Conservation (phyloP, 495 filamentous ascomycete species). For the Tuber microsphaerosporum region DNA sequence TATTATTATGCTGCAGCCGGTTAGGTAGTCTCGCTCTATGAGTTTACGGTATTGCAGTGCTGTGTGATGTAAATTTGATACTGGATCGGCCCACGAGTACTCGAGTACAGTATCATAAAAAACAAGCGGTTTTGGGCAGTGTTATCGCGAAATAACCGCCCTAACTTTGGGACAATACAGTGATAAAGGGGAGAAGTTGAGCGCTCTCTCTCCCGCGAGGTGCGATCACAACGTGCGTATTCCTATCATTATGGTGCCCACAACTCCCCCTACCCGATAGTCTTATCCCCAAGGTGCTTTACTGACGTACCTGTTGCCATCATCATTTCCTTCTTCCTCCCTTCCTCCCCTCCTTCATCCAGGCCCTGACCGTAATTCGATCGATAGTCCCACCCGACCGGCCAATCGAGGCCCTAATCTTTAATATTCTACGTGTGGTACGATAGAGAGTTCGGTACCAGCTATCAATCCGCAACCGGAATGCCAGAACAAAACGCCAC, state of each 20-base stretch:
- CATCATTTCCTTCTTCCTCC: background rate
- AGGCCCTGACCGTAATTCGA: background rate
- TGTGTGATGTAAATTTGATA: background rate
- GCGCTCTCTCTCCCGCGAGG: background rate
- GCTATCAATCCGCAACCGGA: background rate
- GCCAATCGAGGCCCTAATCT: background rate
- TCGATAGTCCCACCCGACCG: background rate
- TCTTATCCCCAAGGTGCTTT: background rate
- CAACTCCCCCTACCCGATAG: background rate
- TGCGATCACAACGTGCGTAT: background rate
- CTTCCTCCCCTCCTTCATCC: background rate
- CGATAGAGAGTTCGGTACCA: background rate
- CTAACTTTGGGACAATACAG: background rate
- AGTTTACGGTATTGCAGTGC: background rate
- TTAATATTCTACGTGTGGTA: background rate
- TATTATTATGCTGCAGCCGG: background rate
- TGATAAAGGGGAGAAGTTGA: background rate
- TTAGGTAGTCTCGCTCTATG: background rate
- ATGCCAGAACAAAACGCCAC: background rate
- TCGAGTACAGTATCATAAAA: background rate
- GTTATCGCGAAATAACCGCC: background rate
- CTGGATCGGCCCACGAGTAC: background rate
- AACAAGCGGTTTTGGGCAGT: background rate
- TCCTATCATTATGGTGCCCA: background rate
- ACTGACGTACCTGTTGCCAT: constrained; percentile 1